Evolutionary conservation across 2,329 filamentous ascomycete genomes (phyloP), one percentile per base, ranked within the genome.

Genomic region (Ramularia endophylla): DNA sequence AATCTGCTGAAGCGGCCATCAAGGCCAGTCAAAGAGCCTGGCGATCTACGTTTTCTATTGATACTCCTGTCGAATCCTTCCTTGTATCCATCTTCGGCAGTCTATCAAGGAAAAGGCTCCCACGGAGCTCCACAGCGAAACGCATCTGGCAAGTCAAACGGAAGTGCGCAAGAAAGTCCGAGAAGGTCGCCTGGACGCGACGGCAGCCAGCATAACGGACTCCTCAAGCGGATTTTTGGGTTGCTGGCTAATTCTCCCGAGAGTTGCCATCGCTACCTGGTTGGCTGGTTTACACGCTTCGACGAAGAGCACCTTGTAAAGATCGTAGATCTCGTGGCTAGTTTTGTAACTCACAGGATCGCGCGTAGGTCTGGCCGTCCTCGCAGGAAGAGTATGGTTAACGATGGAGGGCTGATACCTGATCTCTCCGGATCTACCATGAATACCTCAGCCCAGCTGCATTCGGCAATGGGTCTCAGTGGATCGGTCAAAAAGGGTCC

Each of bases 221-320:
- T 95, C 39, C 78, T 94, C 54, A 95, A 95, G 62, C 78, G 89
- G 27, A 81, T 94, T 28, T 63, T 94, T 18, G 89, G 89, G 1
- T 67, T 95, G 8, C 59, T 94, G 17, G 83, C 87, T 1, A 87
- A 94, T 60, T 71, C 85, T 9, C 75, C 86, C 0, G 77, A 78
- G 43, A 76, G 83, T 43, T 89, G 85, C 52, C 88, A 94, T 54
- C 81, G 83, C 40, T 78, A 84, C 53, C 65, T 94, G 18, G 78
- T 88, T 8, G 75, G 76, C 5, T 95, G 87, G 87, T 81, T 94
- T 54, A 79, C 84, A 9, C 76, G 79, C 34, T 80, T 84, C 50
- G 76, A 84, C 0, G 74, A 81, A 40, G 61, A 68, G 11, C 78
- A 83, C 15, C 87, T 94, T 54, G 69, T 81, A 38, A 77, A 74